A percentile compares a stretch with the other conserved stretches of the same genome.
Evolutionary conservation across 2,329 filamentous ascomycete species (phyloP).

Genomic region (Monosporascus sp.): DNA sequence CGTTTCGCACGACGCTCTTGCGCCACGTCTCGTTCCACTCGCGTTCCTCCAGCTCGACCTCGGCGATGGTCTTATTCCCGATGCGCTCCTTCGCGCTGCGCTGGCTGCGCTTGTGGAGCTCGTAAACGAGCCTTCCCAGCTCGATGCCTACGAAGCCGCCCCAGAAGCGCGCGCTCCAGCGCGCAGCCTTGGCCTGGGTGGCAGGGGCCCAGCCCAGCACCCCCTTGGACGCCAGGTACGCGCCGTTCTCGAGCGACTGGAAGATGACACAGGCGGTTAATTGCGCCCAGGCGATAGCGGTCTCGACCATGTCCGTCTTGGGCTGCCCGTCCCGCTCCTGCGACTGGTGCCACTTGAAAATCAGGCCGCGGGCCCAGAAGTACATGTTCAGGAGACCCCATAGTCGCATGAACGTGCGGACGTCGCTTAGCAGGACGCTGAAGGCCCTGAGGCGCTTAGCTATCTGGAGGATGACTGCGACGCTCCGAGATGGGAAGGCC

Average conservation of each 20-base stretch:
- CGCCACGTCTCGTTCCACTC: constrained; percentile 51
- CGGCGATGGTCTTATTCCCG: constrained; percentile 34
- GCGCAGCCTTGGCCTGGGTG: constrained; percentile 55
- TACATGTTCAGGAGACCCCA: constrained; percentile 74
- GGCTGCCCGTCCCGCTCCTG: constrained; percentile 18
- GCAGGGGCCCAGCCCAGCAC: constrained; percentile 55
- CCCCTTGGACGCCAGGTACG: constrained; percentile 69
- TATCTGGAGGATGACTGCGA: constrained; percentile 41
- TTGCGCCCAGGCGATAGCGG: constrained; percentile 58
- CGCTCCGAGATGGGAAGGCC: constrained; percentile 30
- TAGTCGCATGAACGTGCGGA: constrained; percentile 66
- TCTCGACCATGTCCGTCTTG: constrained; percentile 36
- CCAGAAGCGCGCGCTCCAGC: constrained; percentile 78
- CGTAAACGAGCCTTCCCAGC: constrained; percentile 56
- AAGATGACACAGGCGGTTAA: constrained; percentile 62
- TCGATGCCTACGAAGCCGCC: constrained; percentile 71
- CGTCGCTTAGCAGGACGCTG: constrained; percentile 61
- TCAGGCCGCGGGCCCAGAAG: constrained; percentile 54
- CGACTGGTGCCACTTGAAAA: constrained; percentile 29
- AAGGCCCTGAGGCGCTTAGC: constrained; percentile 54
- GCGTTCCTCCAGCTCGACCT: constrained; percentile 24
- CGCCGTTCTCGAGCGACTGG: constrained; percentile 78
- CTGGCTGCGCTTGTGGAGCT: constrained; percentile 34
- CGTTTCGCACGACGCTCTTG: constrained; percentile 62
- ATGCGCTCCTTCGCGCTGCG: constrained; percentile 31